Conservation (phyloP, 768 basidiomycete species). For the Macrocybe gigantea region DNA sequence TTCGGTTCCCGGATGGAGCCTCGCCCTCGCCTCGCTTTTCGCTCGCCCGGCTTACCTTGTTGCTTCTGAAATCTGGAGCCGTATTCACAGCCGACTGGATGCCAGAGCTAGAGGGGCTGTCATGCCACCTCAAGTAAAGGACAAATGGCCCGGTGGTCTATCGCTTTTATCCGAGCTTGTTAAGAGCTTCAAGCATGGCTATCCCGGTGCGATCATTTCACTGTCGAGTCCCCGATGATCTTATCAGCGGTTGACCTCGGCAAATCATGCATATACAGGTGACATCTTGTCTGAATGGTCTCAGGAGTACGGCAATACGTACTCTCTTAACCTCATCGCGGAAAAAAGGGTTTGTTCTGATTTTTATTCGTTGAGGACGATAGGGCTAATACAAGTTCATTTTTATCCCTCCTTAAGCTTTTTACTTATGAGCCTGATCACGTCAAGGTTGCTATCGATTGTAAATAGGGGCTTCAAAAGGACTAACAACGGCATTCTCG, state of each 20-base stretch:
- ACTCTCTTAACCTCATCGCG: slow-evolving; percentile 19
- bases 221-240: background rate
- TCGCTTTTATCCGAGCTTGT: slow-evolving; percentile 13
- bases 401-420: slow-evolving; percentile 19
- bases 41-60: slow-evolving; percentile 4
- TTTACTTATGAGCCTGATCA: slow-evolving; percentile 40
- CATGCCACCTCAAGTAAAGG: slow-evolving; percentile 22
- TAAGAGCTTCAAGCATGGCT: slow-evolving; percentile 21
- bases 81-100: slow-evolving; percentile 15
- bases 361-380: background rate
- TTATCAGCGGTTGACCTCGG: background rate
- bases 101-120: slow-evolving; percentile 27
- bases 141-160: slow-evolving; percentile 19
- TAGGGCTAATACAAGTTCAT: background rate
- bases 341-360: slow-evolving; percentile 22
- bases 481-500: background rate
- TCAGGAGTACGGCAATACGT: slow-evolving; percentile 16
- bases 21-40: slow-evolving; percentile 2
- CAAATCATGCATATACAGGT: slow-evolving; percentile 12
- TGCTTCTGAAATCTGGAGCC: slow-evolving; percentile 7
- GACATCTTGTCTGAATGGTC: slow-evolving; percentile 20
- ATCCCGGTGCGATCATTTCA: slow-evolving; percentile 22
- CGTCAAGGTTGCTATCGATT: slow-evolving; percentile 27
- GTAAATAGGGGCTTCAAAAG: background rate
- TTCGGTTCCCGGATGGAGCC: slow-evolving; percentile 1